A percentile compares a stretch with the other conserved stretches of the same genome.
Conservation (phyloP, 2,329 filamentous ascomycete species). For the Penicillium sclerotiorum region DNA sequence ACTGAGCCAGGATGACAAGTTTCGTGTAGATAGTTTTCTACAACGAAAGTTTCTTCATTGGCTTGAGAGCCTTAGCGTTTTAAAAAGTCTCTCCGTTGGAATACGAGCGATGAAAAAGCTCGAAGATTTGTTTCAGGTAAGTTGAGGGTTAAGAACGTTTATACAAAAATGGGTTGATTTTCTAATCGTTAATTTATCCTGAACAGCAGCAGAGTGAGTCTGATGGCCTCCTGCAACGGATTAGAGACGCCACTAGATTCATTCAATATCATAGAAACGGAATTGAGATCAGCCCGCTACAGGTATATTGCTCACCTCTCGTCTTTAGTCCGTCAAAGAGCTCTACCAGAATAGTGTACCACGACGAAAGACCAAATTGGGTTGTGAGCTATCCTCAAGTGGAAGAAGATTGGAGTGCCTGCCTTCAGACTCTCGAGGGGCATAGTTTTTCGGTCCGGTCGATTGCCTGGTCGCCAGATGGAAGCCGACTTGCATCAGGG, state of each 20-base stretch:
- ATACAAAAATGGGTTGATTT: background rate
- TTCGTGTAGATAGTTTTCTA: constrained; percentile 22
- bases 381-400: constrained; percentile 6
- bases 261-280: constrained; percentile 26
- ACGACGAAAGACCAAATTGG: constrained; percentile 5
- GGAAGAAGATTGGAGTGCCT: constrained; percentile 5
- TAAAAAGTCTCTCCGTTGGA: constrained; percentile 20
- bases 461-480: constrained; percentile 11
- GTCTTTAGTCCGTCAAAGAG: constrained; percentile 29
- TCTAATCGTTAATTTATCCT: too few relatives aligned
- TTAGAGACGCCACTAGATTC: constrained; percentile 29
- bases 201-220: constrained; percentile 1
- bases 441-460: constrained; percentile 2
- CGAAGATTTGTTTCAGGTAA: constrained; percentile 16
- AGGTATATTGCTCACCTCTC: constrained; percentile 32
- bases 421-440: too few relatives aligned
- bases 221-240: constrained; percentile 1
- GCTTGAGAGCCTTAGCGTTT: constrained; percentile 34
- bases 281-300: constrained; percentile 27
- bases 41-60: constrained; percentile 29
- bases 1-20: constrained; percentile 12
- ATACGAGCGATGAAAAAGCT: constrained; percentile 27
- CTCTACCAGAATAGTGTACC: background rate
- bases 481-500: constrained; percentile 9
- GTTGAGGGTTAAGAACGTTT: background rate